Conservation (phyloP, 2,329 filamentous ascomycete species). For the Ophiostoma piceae region DNA sequence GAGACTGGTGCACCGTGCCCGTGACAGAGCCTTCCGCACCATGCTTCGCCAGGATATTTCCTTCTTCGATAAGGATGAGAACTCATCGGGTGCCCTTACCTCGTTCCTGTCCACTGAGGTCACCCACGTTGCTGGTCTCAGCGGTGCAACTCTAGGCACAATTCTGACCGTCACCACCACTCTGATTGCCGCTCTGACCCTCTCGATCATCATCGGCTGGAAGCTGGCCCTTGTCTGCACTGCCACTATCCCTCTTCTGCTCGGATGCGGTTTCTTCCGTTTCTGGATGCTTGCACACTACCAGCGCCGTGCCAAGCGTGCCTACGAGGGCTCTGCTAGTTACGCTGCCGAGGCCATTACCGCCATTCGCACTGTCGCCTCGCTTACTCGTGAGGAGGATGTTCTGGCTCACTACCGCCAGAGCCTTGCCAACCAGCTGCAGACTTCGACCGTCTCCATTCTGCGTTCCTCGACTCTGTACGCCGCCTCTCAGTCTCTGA, state of each 20-base stretch:
- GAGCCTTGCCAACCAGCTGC: constrained; percentile 62
- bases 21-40: constrained; percentile 74
- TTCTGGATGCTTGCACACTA: constrained; percentile 69
- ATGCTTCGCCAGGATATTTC: constrained; percentile 89
- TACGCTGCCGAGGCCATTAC: constrained; percentile 92
- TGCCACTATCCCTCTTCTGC: constrained; percentile 38
- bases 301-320: constrained; percentile 69
- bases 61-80: constrained; percentile 86
- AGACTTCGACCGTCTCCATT: constrained; percentile 64
- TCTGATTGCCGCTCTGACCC: constrained; percentile 63
- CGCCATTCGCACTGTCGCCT: constrained; percentile 87
- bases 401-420: constrained; percentile 67
- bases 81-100: constrained; percentile 81
- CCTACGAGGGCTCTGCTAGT: constrained; percentile 74
- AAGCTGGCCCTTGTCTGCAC: constrained; percentile 42
- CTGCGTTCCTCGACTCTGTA: constrained; percentile 74
- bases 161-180: constrained; percentile 77
- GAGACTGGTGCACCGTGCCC: constrained; percentile 73
- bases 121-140: constrained; percentile 81
- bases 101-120: constrained; percentile 86
- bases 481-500: constrained; percentile 74
- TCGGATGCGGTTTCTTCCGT: constrained; percentile 39
- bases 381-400: constrained; percentile 79
- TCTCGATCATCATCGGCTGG: constrained; percentile 40
- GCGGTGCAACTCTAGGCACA: constrained; percentile 81